Evolutionary conservation across 192 early-diverging fungal species (phyloP).

Genomic region (Backusella circina): DNA sequence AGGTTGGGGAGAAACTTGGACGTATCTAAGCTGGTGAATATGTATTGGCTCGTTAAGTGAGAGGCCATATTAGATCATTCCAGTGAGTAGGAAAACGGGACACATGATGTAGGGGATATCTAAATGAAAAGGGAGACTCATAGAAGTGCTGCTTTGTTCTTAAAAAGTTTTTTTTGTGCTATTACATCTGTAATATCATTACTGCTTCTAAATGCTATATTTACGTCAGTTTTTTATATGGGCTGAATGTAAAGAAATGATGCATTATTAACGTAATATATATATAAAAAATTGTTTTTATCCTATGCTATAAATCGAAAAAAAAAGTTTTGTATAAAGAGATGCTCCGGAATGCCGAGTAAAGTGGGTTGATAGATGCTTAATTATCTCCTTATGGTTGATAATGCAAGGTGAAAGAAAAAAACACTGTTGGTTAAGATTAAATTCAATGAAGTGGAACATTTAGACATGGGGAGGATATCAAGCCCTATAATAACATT

Average conservation of each 20-base stretch:
- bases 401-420: neutral
- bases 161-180: neutral
- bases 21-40: neutral
- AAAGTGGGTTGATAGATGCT: neutral
- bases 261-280: too few species aligned
- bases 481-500: neutral
- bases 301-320: neutral
- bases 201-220: neutral
- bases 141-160: neutral
- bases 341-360: neutral
- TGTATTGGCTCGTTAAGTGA: neutral
- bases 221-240: neutral
- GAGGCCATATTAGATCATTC: neutral
- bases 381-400: neutral
- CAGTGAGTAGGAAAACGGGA: neutral
- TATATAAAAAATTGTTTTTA: neutral
- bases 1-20: neutral
- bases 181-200: neutral
- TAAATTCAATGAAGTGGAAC: neutral
- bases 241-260: neutral
- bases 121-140: neutral
- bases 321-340: neutral
- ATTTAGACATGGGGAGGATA: neutral
- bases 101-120: neutral
- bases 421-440: neutral